Conservation (phyloP, 2,329 filamentous ascomycete genomes). For the Talaromyces sp. region DNA sequence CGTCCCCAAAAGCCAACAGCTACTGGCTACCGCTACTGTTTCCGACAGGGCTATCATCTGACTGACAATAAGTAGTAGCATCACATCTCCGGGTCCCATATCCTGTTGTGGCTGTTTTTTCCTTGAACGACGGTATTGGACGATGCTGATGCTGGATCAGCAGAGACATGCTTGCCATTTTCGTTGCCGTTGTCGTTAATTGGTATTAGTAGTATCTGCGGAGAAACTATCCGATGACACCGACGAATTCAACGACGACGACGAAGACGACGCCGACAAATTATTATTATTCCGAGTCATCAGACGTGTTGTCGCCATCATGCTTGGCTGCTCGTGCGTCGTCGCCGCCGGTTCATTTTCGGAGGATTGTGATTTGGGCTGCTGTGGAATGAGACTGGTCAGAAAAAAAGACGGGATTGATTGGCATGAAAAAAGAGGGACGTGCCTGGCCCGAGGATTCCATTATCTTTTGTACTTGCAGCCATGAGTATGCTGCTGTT, state of each 20-base stretch:
- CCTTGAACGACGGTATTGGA: background rate
- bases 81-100: background rate
- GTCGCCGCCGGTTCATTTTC: constrained; percentile 1
- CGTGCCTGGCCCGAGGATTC: constrained; percentile 6
- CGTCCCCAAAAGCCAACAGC: too few species aligned
- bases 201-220: background rate
- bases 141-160: too few species aligned
- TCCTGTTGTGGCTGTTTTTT: background rate
- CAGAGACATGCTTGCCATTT: background rate
- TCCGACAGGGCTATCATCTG: background rate
- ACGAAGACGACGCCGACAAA: constrained; percentile 4
- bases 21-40: too few species aligned
- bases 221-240: background rate
- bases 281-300: constrained; percentile 5
- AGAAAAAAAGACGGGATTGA: background rate
- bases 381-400: background rate
- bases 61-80: background rate
- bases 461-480: constrained; percentile 12
- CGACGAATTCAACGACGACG: constrained; percentile 3
- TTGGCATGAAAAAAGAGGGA: background rate
- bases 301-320: background rate
- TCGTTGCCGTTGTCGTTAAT: too few species aligned
- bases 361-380: constrained; percentile 7
- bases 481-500: constrained; percentile 14
- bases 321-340: background rate